Evolutionary conservation across 805 yeast genomes (phyloP).

Genomic region (Saccharomycopsis sp.): DNA sequence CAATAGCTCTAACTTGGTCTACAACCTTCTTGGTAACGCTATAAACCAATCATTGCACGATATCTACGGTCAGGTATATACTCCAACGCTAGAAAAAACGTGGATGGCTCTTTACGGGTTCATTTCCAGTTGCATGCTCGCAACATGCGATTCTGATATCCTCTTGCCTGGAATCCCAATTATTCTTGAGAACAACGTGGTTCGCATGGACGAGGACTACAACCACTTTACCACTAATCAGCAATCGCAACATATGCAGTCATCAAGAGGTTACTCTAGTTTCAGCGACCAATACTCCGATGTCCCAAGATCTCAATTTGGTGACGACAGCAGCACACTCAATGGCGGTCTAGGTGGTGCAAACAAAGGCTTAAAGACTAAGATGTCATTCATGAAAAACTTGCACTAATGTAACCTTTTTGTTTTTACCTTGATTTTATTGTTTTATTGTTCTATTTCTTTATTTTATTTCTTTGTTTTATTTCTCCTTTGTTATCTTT

Average conservation of each 20-base stretch:
- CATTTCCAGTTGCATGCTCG: slow-evolving; percentile 7
- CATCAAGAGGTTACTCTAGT: neutral
- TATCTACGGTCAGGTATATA: slow-evolving; percentile 5
- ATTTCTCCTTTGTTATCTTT: neutral
- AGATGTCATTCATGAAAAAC: neutral
- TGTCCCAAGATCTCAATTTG: slow-evolving; percentile 1
- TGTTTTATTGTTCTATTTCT: neutral
- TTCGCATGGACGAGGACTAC: neutral
- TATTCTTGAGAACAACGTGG: neutral
- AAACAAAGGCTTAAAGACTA: neutral
- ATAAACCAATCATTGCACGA: slow-evolving; percentile 5
- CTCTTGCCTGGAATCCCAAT: neutral
- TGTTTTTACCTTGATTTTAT: neutral
- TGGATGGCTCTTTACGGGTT: slow-evolving; percentile 10
- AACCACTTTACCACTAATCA: neutral
- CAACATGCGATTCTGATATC: slow-evolving; percentile 2
- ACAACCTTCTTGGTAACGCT: slow-evolving; percentile 5
- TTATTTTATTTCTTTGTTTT: too few relatives aligned
- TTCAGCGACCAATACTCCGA: neutral
- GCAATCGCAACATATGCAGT: neutral
- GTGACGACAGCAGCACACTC: neutral
- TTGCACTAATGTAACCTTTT: neutral
- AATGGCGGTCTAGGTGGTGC: neutral
- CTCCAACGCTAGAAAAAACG: neutral
- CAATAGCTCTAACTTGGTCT: slow-evolving; percentile 2